Conservation (phyloP, 2,329 filamentous ascomycete genomes). For the Neofusicoccum parvum region DNA sequence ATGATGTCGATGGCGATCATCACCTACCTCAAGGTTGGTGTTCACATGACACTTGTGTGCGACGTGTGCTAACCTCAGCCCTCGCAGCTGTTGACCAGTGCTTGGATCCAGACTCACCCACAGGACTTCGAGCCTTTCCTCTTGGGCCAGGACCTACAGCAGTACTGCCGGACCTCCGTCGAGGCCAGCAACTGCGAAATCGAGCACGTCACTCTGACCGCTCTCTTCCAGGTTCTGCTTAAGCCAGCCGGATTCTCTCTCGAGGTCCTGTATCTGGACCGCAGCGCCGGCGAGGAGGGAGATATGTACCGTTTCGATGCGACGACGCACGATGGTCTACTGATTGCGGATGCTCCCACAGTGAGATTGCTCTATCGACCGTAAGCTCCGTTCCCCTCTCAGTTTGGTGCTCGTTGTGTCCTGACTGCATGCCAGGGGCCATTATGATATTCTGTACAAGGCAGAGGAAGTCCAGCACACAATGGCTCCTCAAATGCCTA, state of each 20-base stretch:
- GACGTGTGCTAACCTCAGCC: slow-evolving; percentile 21
- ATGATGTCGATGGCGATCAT: slow-evolving; percentile 73
- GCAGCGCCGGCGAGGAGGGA: slow-evolving; percentile 75
- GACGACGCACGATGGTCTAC: slow-evolving; percentile 47
- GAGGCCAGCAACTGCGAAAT: slow-evolving; percentile 81
- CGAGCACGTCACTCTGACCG: slow-evolving; percentile 81
- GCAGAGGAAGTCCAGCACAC: slow-evolving; percentile 51
- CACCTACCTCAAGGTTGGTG: slow-evolving; percentile 70
- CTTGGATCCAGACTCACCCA: slow-evolving; percentile 77
- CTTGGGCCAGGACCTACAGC: slow-evolving; percentile 56
- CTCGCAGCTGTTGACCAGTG: slow-evolving; percentile 74
- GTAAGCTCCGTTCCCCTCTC: slow-evolving; percentile 46
- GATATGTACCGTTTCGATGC: slow-evolving; percentile 68
- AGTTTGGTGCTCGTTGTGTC: neutral
- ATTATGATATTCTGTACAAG: slow-evolving; percentile 93
- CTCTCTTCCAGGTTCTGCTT: slow-evolving; percentile 77
- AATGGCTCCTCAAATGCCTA: slow-evolving; percentile 31
- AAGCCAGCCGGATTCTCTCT: slow-evolving; percentile 77
- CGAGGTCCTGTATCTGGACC: slow-evolving; percentile 89
- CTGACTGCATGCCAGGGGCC: slow-evolving; percentile 58
- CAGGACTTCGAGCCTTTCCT: slow-evolving; percentile 74
- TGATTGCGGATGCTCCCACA: slow-evolving; percentile 57
- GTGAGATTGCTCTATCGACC: slow-evolving; percentile 69
- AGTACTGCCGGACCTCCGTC: slow-evolving; percentile 71
- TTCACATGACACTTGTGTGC: slow-evolving; percentile 8